Percentiles rank a stretch among this genome's conserved stretches.
These are phyloP conservation scores for Coprinellus micaceus DNA, from an alignment of 768 basidiomycete species.

Conservation along the genomic window DNA sequence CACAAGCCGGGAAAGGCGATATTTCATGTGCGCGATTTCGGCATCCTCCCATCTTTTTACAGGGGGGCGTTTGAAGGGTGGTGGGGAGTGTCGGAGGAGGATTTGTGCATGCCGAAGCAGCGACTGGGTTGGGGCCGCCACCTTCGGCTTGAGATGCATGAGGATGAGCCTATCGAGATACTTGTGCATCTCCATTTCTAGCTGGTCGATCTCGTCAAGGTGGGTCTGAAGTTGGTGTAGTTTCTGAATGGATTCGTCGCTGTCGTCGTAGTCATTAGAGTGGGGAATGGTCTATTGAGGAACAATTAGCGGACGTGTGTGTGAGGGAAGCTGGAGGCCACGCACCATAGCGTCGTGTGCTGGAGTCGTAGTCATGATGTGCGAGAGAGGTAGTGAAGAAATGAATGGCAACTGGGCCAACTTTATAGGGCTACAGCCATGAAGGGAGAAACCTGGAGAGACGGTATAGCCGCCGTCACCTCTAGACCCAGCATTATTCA, in stretches of 20 bases:
- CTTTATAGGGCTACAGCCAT: too few relatives aligned
- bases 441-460: too few relatives aligned
- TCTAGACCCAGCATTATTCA: too few relatives aligned
- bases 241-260: background rate
- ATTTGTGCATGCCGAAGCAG: constrained; percentile 4
- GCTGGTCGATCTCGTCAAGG: constrained; percentile 2
- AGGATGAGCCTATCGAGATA: constrained; percentile 3
- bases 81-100: background rate
- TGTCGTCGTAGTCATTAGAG: background rate
- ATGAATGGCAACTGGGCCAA: too few relatives aligned
- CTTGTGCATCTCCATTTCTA: background rate
- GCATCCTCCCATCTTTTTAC: background rate
- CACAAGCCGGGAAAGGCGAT: background rate
- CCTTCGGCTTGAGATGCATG: background rate
- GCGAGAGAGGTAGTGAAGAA: background rate
- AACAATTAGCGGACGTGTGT: background rate
- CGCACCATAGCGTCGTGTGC: background rate
- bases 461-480: too few relatives aligned
- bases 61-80: background rate
- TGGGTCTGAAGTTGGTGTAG: constrained; percentile 1
- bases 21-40: background rate
- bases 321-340: background rate
- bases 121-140: background rate
- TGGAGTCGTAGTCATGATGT: background rate
- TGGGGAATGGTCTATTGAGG: background rate